Evolutionary conservation across 768 basidiomycete genomes (phyloP).

Genomic region (Tylopilus intermedius): DNA sequence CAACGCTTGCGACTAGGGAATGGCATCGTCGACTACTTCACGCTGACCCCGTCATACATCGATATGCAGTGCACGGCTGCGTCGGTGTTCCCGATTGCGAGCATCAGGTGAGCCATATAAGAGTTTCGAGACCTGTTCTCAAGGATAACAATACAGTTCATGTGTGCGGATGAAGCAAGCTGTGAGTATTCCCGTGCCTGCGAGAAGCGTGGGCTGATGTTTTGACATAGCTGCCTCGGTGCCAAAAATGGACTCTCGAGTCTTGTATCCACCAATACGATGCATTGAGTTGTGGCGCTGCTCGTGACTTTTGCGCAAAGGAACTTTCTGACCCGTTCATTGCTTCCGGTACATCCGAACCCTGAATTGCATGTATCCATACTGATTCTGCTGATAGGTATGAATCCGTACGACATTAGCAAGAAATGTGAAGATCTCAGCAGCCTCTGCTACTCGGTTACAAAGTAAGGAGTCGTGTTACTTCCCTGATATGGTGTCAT

Average conservation of each 20-base stretch:
- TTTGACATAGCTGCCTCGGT: slow-evolving; percentile 58
- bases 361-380: background rate
- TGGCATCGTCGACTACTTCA: slow-evolving; percentile 38
- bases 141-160: slow-evolving; percentile 9
- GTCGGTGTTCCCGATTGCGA: slow-evolving; percentile 45
- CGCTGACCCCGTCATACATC: slow-evolving; percentile 39
- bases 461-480: slow-evolving; percentile 27
- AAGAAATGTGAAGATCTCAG: slow-evolving; percentile 52
- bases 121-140: background rate
- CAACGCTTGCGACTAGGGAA: slow-evolving; percentile 33
- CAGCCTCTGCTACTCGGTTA: slow-evolving; percentile 48
- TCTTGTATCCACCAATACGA: slow-evolving; percentile 69
- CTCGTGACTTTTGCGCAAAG: slow-evolving; percentile 60
- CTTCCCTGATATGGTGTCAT: background rate
- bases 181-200: slow-evolving; percentile 21
- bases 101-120: slow-evolving; percentile 16
- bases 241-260: slow-evolving; percentile 50
- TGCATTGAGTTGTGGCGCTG: slow-evolving; percentile 60
- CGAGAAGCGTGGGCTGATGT: background rate
- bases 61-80: slow-evolving; percentile 55
- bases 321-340: slow-evolving; percentile 32
- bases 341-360: slow-evolving; percentile 28
- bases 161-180: slow-evolving; percentile 43
- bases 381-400: slow-evolving; percentile 24
- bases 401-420: slow-evolving; percentile 69